Evolutionary conservation across 306 rosid genomes (phyloP).

Genomic region (Fagus crenata): DNA sequence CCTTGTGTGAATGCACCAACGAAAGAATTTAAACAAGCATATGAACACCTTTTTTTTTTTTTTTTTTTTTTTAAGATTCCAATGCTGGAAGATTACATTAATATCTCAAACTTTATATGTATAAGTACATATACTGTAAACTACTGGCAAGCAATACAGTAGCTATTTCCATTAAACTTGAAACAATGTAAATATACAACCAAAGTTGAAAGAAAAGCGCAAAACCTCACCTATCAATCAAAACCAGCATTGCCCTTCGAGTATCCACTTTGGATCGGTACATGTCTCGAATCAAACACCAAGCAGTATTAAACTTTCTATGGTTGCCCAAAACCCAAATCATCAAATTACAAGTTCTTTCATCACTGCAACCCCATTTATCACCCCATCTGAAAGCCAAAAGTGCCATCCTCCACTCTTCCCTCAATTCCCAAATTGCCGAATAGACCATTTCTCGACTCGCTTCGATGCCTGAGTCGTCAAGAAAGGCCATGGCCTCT

Average conservation of each 20-base stretch:
- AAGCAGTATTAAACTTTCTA: constrained; percentile 61
- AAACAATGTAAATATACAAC: not conserved
- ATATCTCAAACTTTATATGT: not conserved
- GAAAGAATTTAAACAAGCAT: not conserved
- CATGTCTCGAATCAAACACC: constrained; percentile 78
- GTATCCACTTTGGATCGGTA: constrained; percentile 57
- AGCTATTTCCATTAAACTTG: not conserved
- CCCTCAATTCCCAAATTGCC: constrained; percentile 73
- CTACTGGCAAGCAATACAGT: not conserved
- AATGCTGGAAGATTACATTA: not conserved
- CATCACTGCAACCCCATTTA: constrained; percentile 54
- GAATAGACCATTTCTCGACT: constrained; percentile 40
- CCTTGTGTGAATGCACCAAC: not conserved
- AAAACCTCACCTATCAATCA: constrained; percentile 74
- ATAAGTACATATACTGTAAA: not conserved
- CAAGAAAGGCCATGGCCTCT: constrained; percentile 49
- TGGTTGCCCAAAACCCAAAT: constrained; percentile 84
- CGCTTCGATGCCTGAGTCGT: constrained; percentile 43
- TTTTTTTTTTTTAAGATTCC: not conserved
- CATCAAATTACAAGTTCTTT: constrained; percentile 62
- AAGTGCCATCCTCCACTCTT: constrained; percentile 59
- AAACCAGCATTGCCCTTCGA: constrained; percentile 64
- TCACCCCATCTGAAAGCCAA: constrained; percentile 71
- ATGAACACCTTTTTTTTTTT: not conserved
- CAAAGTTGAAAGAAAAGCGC: not conserved